Conservation (phyloP, 345 rosid genomes). For the Gynandropsis gynandra region DNA sequence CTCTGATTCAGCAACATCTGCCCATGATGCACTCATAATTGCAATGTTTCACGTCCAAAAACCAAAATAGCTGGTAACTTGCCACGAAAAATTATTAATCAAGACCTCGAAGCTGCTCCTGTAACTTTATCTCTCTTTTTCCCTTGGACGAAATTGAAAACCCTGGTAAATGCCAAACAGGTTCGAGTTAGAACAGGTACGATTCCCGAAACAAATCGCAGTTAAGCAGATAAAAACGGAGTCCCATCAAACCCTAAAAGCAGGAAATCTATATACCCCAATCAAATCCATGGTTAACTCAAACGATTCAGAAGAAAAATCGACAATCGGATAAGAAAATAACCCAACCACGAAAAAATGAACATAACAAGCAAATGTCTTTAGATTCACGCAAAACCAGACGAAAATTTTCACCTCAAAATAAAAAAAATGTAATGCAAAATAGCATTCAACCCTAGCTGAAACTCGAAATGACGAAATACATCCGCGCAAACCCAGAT, state of each 20-base stretch:
- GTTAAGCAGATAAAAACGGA: conserved; percentile 8
- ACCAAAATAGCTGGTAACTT: conserved; percentile 15
- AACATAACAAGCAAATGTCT: conserved; percentile 16
- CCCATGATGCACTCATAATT: conserved; percentile 84
- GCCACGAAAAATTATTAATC: not conserved
- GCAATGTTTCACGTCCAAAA: conserved; percentile 9
- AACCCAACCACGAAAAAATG: conserved; percentile 17
- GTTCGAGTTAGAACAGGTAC: conserved; percentile 1
- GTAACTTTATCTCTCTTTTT: conserved; percentile 3
- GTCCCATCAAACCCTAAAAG: not conserved
- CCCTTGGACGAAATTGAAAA: not conserved
- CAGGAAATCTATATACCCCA: not conserved
- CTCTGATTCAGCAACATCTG: conserved; percentile 93
- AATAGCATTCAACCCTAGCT: conserved; percentile 23
- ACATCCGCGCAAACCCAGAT: conserved; percentile 2
- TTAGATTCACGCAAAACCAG: conserved; percentile 23
- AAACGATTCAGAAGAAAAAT: conserved; percentile 5
- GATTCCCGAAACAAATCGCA: conserved; percentile 5
- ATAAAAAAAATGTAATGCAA: not conserved
- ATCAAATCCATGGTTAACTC: conserved; percentile 14
- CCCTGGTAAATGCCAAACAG: conserved; percentile 19
- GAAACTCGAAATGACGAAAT: conserved; percentile 10
- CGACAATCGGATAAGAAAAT: conserved; percentile 19
- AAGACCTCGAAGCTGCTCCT: conserved; percentile 12
- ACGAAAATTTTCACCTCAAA: conserved; percentile 23